Percentiles rank a stretch among this genome's conserved stretches.
Evolutionary conservation across 2,329 filamentous ascomycete genomes (phyloP).

Genomic region (Stenocarpella maydis): DNA sequence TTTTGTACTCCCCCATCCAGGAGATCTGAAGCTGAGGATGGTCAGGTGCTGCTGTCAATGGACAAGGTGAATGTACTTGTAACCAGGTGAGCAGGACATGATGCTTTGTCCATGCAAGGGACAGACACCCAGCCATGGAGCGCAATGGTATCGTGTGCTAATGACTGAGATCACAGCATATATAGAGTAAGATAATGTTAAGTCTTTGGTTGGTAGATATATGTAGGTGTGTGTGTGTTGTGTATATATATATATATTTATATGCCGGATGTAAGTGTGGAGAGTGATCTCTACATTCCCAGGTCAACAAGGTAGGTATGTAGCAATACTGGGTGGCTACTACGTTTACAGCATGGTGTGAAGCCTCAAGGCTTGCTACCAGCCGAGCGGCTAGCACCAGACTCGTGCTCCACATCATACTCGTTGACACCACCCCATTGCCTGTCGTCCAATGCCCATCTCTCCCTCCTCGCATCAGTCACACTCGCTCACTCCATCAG

Average conservation of each 20-base stretch:
- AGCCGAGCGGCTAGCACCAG: constrained; percentile 1
- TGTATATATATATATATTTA: not conserved
- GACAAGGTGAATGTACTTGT: too few relatives aligned
- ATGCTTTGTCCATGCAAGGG: constrained; percentile 1
- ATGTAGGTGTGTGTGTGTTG: too few relatives aligned
- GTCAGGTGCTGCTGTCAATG: not conserved
- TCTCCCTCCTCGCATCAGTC: constrained; percentile 13
- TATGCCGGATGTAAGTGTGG: not conserved
- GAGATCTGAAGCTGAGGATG: not conserved
- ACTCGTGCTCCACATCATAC: constrained; percentile 19
- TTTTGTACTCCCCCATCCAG: not conserved
- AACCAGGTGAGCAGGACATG: not conserved
- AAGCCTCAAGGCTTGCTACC: not conserved
- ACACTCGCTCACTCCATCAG: constrained; percentile 13
- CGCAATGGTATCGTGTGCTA: not conserved
- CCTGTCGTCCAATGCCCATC: constrained; percentile 5
- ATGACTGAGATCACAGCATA: not conserved
- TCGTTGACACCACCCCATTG: constrained; percentile 4
- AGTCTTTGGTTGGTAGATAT: too few relatives aligned
- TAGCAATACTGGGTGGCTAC: too few relatives aligned
- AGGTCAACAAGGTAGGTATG: not conserved
- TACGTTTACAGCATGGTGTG: too few relatives aligned
- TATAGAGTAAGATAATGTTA: not conserved
- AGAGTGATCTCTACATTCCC: not conserved
- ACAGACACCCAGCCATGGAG: not conserved